Evolutionary conservation across 2,329 filamentous ascomycete genomes (phyloP), one percentile per base, ranked within the genome.

Genomic region (Pseudopyricularia cyperi): DNA sequence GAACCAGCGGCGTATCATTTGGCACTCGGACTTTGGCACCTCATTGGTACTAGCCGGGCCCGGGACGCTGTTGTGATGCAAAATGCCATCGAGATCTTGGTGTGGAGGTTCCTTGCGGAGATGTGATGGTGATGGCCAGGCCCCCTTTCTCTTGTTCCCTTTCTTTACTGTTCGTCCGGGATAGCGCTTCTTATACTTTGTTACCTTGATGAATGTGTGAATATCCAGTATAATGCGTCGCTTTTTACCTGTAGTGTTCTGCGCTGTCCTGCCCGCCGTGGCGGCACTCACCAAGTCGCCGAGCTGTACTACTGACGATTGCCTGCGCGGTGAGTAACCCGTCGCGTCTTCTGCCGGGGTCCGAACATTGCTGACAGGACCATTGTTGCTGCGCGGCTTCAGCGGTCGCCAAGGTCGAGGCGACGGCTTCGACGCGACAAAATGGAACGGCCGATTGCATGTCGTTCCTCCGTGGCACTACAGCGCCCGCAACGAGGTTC

Each of bases 361-460:
- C 15, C 17, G 32, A 34, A 15, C 3, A 49, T 49, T 15, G 24
- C 47, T 49, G 47, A 49, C 47, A 33, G 6, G 2, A 7, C 17
- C 33, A 15, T 5, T 24, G 11, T 8, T 26, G 30, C 11, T 12
- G 3, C 12, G 9, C 22, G 22, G 1, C 39, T 24, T 7, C 48
- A 50, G 48, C 48, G 22, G 33, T 49, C 15, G 19, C 22, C 3
- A 37, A 39, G n/a, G 24, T 37, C 24, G 48, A 50, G 19, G 33
- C 48, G 14, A 50, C 33, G 26, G 32, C 39, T 24, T 44, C 39
- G 6, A 44, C 39, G 22, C 22, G 32, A 11, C 33, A 42, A 28
- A 54, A 55, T 49, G 54, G 54, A 44, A 55, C 54, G 14, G 50
- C 52, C 6, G 54, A 55, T 46, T 55, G 54, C 33, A n/a, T 53